Evolutionary conservation across 169 alveolate species (phyloP).

Genomic region (Amoebophrya sp.): DNA sequence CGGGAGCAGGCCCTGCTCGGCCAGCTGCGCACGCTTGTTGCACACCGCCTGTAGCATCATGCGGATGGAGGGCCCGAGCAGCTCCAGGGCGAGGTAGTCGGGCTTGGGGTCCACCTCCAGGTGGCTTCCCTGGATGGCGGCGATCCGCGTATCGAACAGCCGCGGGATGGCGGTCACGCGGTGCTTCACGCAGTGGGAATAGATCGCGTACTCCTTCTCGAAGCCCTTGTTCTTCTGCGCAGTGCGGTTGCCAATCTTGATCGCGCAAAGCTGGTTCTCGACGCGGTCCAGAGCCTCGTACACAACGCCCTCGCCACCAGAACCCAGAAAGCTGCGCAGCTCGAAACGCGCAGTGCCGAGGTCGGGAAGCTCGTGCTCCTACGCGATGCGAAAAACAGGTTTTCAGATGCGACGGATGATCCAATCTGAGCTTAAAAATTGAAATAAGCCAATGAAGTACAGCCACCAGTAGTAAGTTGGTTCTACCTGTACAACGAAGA

Average conservation of each 20-base stretch:
- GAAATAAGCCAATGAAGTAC: no score
- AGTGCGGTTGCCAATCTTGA: background rate
- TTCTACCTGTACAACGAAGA: no score
- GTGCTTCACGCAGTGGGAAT: background rate
- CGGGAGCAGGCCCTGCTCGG: no score
- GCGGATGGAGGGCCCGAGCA: background rate
- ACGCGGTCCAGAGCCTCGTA: background rate
- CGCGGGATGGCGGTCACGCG: background rate
- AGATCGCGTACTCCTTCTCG: constrained; percentile 2
- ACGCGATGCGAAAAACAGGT: background rate
- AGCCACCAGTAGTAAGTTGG: no score
- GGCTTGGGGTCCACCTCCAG: background rate
- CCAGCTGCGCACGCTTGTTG: no score
- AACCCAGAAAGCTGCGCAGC: background rate
- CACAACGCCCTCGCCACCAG: background rate
- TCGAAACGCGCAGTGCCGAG: background rate
- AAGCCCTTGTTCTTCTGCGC: background rate
- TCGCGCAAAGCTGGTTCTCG: background rate
- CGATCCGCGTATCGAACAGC: background rate
- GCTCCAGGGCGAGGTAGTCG: background rate
- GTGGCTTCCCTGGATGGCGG: background rate
- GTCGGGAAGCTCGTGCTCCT: background rate
- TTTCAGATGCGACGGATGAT: no score
- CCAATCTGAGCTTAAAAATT: no score
- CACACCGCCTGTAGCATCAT: background rate